A percentile compares a stretch with the other conserved stretches of the same genome.
phyloP scores from a whole-genome alignment of 2,329 filamentous ascomycete genomes.

The Stemphylium lycopersici region DNA sequence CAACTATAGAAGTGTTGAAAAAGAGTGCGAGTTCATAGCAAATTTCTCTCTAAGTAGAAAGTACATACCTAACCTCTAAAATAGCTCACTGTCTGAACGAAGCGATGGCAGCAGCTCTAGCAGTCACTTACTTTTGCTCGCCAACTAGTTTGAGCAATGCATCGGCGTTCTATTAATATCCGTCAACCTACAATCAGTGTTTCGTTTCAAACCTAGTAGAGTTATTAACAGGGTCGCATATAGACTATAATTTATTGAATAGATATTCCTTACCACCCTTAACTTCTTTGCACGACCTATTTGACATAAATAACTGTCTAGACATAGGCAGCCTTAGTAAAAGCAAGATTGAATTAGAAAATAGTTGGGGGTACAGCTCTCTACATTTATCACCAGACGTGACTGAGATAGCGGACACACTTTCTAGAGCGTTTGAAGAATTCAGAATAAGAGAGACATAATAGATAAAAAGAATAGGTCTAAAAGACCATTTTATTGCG shows the following conservation, averaged over 20 bases:
- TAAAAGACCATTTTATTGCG: neutral
- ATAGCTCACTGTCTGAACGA: slow-evolving; percentile 7
- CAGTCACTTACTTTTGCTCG: neutral
- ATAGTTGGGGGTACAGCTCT: slow-evolving; percentile 10
- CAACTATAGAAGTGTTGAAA: slow-evolving; percentile 11
- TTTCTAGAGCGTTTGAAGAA: neutral
- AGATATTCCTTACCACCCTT: neutral
- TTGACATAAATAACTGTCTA: neutral
- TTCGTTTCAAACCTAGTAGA: neutral
- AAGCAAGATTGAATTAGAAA: slow-evolving; percentile 2
- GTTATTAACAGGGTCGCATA: neutral
- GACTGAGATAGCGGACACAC: neutral
- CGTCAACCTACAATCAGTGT: neutral
- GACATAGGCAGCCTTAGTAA: neutral
- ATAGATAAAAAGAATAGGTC: slow-evolving; percentile 2
- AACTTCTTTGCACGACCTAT: neutral
- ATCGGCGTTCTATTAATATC: slow-evolving; percentile 1
- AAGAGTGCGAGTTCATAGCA: slow-evolving; percentile 7
- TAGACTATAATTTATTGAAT: neutral
- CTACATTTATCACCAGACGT: slow-evolving; percentile 15
- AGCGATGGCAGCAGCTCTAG: neutral
- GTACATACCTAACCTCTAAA: slow-evolving; percentile 5
- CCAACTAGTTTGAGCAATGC: neutral
- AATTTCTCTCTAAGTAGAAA: slow-evolving; percentile 3
- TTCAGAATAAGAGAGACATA: neutral